These are phyloP conservation scores for Komagataea norvegica DNA, from an alignment of 1,139 yeast species.

Conservation along the genomic window DNA sequence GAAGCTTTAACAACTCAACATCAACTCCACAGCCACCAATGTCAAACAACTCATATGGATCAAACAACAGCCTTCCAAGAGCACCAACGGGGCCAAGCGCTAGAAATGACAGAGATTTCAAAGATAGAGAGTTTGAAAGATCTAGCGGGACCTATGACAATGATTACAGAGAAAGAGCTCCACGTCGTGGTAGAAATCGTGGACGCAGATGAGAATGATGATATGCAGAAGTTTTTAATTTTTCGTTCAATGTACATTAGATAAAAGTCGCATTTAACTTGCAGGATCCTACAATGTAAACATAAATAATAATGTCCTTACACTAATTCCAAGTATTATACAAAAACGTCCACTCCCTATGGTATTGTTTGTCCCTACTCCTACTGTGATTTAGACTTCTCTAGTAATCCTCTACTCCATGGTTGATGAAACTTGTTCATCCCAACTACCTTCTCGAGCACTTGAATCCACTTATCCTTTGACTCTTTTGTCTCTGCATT, in stretches of 20 bases:
- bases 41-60: slow-evolving; percentile 1
- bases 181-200: slow-evolving; percentile 10
- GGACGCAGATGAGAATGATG: slow-evolving; percentile 4
- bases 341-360: too few species aligned
- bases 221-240: neutral
- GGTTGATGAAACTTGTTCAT: slow-evolving; percentile 56
- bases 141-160: slow-evolving; percentile 1
- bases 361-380: too few species aligned
- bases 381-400: slow-evolving; percentile 3
- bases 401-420: slow-evolving; percentile 48
- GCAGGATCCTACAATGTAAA: neutral
- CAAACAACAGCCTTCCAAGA: slow-evolving; percentile 16
- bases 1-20: slow-evolving; percentile 3
- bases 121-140: slow-evolving; percentile 10
- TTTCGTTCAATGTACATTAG: slow-evolving; percentile 2
- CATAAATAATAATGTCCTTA: neutral
- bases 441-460: slow-evolving; percentile 49
- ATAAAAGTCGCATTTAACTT: neutral
- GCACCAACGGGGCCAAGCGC: slow-evolving; percentile 17
- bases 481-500: slow-evolving; percentile 60
- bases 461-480: slow-evolving; percentile 51
- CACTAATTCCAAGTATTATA: too few species aligned
- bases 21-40: neutral
- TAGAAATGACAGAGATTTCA: slow-evolving; percentile 4
- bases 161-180: slow-evolving; percentile 9